A percentile compares a stretch with the other conserved stretches of the same genome.
Conservation (phyloP, 163 green algal genomes). For the Prototheca wickerhamii region DNA sequence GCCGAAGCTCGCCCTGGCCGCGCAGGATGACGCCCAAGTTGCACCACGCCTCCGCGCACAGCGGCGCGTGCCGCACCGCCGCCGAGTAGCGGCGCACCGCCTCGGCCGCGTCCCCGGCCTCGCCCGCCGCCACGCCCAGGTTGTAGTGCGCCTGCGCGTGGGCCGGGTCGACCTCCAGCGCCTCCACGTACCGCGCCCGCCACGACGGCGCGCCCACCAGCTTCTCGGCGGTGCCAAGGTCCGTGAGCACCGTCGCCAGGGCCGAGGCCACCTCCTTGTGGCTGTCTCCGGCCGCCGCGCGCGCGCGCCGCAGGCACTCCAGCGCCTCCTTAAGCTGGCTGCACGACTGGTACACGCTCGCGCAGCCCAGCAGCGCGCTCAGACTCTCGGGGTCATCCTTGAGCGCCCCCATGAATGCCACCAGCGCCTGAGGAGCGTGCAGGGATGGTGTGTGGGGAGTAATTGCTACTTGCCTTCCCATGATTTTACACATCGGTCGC, state of each 20-base stretch:
- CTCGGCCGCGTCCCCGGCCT: slow-evolving; percentile 30
- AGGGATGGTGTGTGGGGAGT: not conserved
- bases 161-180: slow-evolving; percentile 34
- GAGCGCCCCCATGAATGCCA: slow-evolving; percentile 51
- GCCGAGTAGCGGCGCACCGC: slow-evolving; percentile 51
- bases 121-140: slow-evolving; percentile 64
- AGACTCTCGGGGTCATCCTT: slow-evolving; percentile 28
- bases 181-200: slow-evolving; percentile 33
- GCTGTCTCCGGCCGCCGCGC: not conserved
- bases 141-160: slow-evolving; percentile 78
- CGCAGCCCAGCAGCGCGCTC: slow-evolving; percentile 44
- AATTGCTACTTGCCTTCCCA: too few relatives aligned
- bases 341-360: slow-evolving; percentile 50
- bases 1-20: slow-evolving; percentile 38
- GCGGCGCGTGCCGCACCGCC: slow-evolving; percentile 37
- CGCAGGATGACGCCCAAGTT: slow-evolving; percentile 81
- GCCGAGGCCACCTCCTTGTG: slow-evolving; percentile 20
- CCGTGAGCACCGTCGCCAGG: slow-evolving; percentile 70
- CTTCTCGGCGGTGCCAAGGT: slow-evolving; percentile 52
- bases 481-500: too few relatives aligned
- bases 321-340: slow-evolving; percentile 45
- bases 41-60: slow-evolving; percentile 64
- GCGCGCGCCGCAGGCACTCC: slow-evolving; percentile 3
- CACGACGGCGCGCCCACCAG: slow-evolving; percentile 11
- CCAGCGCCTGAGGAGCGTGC: slow-evolving; percentile 47